Percentiles rank a stretch among this genome's conserved stretches.
Evolutionary conservation across 2,329 filamentous ascomycete species (phyloP).

Genomic region (Beauveria sp.): DNA sequence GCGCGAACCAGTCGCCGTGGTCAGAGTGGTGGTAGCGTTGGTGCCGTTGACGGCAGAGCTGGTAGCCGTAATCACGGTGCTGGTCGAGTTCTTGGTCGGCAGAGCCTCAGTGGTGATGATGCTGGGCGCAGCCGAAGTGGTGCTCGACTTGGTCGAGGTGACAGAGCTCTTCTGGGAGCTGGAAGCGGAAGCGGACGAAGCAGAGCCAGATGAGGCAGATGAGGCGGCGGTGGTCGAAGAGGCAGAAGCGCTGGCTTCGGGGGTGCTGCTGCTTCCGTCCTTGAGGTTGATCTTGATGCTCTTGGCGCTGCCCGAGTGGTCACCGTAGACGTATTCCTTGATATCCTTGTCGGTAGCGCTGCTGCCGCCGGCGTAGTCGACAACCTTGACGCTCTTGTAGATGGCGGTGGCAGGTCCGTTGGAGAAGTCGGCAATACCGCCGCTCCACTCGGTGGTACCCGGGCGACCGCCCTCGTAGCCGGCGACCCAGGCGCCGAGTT

Average conservation of each 20-base stretch:
- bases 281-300: conserved; percentile 40
- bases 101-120: conserved; percentile 14
- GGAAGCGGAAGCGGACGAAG: neutral
- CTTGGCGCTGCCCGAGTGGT: conserved; percentile 39
- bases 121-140: conserved; percentile 18
- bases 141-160: conserved; percentile 14
- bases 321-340: conserved; percentile 46
- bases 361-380: conserved; percentile 46
- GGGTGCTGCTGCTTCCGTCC: conserved; percentile 22
- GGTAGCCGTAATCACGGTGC: conserved; percentile 10
- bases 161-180: conserved; percentile 10
- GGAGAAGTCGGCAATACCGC: conserved; percentile 52
- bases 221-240: neutral
- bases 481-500: conserved; percentile 61
- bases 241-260: conserved; percentile 17
- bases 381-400: conserved; percentile 49
- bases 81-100: conserved; percentile 7
- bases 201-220: neutral
- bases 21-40: conserved; percentile 16
- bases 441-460: conserved; percentile 67
- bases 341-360: conserved; percentile 30
- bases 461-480: conserved; percentile 49
- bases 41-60: conserved; percentile 9
- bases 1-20: conserved; percentile 10
- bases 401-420: conserved; percentile 45